Percentiles rank a stretch among this genome's conserved stretches.
Conservation (phyloP, 1,284 basidiomycete genomes). For the Puccinia triticina region DNA sequence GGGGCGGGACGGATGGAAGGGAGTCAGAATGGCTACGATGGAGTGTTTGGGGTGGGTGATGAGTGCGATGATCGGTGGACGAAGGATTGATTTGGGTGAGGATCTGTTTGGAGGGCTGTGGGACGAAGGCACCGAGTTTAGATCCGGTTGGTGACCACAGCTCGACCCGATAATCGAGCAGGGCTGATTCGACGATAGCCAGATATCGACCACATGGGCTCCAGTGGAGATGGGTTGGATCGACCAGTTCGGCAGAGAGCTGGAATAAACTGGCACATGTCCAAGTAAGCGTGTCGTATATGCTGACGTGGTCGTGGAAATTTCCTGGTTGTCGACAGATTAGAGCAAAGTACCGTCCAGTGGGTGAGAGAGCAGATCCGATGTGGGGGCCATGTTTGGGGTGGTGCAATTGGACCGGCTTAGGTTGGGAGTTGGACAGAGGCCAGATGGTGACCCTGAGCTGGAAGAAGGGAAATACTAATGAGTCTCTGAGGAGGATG, state of each 20-base stretch:
- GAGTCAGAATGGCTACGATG: not conserved
- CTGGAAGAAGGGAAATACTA: not conserved
- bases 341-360: slow-evolving; percentile 31
- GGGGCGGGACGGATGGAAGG: not conserved
- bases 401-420: slow-evolving; percentile 46
- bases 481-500: not conserved
- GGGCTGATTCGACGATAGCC: slow-evolving; percentile 37
- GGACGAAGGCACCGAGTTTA: slow-evolving; percentile 8
- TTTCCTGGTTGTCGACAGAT: slow-evolving; percentile 39
- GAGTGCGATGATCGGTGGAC: not conserved
- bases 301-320: slow-evolving; percentile 27
- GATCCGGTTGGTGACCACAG: slow-evolving; percentile 31
- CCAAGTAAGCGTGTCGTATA: slow-evolving; percentile 35
- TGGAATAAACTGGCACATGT: slow-evolving; percentile 38
- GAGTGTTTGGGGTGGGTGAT: slow-evolving; percentile 6
- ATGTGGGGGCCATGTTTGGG: slow-evolving; percentile 35
- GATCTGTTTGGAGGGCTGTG: not conserved
- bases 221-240: slow-evolving; percentile 31
- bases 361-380: slow-evolving; percentile 25
- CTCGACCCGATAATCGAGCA: slow-evolving; percentile 44
- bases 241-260: slow-evolving; percentile 18
- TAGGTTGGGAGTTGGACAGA: slow-evolving; percentile 24
- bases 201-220: slow-evolving; percentile 43
- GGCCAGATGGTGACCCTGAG: slow-evolving; percentile 43
- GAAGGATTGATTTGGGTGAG: slow-evolving; percentile 3